Base-by-base conservation (phyloP, 2,329 filamentous ascomycete species). In the Monilinia polystroma region DNA sequence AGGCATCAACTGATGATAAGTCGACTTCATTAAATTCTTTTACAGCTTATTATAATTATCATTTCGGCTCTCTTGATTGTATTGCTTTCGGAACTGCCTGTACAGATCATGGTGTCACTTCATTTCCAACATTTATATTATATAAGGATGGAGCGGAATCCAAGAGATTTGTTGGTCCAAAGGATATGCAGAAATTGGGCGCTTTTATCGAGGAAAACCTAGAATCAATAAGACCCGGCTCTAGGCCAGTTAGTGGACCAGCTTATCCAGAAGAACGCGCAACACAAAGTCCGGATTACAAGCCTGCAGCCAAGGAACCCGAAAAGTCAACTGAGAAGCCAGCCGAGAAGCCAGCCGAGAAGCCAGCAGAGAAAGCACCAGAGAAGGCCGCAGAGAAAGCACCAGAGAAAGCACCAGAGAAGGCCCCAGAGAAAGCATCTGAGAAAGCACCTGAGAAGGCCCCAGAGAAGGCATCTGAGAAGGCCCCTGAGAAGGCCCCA, bases 31-130 rank as follows among this genome's bases (percentile, higher is more conserved):
- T 80, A 20, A 79, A 84, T 52, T 79, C 80, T 38, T 97, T 97
- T 75, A 87, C 88, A 43, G 83, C 88, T 65, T 95, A 88, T 77
- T 98, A 98, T 79, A 87, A 94, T 78, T 94, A 97, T 78, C 88
- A 91, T 73, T 97, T 99, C 75, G 94, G 85, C 41, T 87, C 85
- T 67, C 80, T 99, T 70, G 92, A 99, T 79, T 99, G 95, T 78
- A 81, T 93, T 63, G 91, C 91, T 41, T 91, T 89, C 76, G 90
- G 86, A 67, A 92, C 96, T 76, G 81, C 92, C 18, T 99, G 95
- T 79, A 77, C 79, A 60, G 83, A 87, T 38, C 83, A 93, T 70
- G 81, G 86, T 2, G 84, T 98, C 64, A 75, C 77, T 59, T 86
- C 85, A 23, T 98, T 87, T 75, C 95, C 95, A 0, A 90, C 88